Base-by-base conservation (phyloP, 2,329 filamentous ascomycete genomes). In the Magnaporthales sp. region DNA sequence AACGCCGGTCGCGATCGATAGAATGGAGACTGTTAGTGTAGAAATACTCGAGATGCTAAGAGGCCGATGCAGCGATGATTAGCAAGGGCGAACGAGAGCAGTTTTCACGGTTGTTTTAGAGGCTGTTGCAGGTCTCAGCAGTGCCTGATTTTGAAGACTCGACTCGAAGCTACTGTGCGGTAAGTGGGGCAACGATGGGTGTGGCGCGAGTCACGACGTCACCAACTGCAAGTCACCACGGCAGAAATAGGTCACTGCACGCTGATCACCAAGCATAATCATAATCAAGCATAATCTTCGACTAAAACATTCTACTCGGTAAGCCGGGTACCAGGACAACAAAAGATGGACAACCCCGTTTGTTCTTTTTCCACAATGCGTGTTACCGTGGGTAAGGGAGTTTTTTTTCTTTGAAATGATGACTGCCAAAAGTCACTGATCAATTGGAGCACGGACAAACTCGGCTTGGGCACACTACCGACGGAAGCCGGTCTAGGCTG, bases 141-240 rank as follows among this genome's bases (percentile, higher is more conserved):
- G 38, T 46, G 38, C 38, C 38, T 46, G 38, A n/a, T 19, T 46
- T 46, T 46, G 38, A 46, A 46, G 38, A 46, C 38, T 46, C 38
- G 38, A n/a, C 38, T 46, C 38, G 4, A 46, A 46, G 38, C 38
- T 46, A 46, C 38, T 46, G 38, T 46, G 38, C 38, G 38, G 38
- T 19, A 58, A 58, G 54, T 58, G 54, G 54, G 54, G 54, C 54
- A 6, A 46, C 38, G 38, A 46, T 46, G 38, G n/a, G 38, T 26
- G 54, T 58, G 54, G 54, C 54, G 54, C 54, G n/a, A 58, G 54
- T 58, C 54, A 58, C 54, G 54, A 58, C 38, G 38, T 46, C 38
- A 46, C 38, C 7, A 46, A 46, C 15, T 38, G 31, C 32, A 38
- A 38, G 38, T 46, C 38, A 46, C 15, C 19, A n/a, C 19, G 38